Evolutionary conservation across 192 early-diverging fungal genomes (phyloP).

Genomic region (Umbelopsis sp.): DNA sequence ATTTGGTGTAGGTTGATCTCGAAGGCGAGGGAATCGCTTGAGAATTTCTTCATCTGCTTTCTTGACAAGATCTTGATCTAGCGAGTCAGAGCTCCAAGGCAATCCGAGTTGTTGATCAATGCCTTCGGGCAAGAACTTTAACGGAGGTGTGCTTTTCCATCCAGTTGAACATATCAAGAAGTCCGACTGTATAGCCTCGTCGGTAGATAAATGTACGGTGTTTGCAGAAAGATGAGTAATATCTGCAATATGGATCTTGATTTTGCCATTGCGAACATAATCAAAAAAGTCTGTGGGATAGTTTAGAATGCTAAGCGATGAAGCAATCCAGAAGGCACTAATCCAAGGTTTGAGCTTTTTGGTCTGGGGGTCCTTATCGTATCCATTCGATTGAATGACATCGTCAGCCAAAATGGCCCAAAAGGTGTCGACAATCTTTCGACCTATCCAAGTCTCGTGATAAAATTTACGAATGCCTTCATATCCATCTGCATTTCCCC

Average conservation of each 20-base stretch:
- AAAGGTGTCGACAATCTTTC: constrained; percentile 11
- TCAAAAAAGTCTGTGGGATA: constrained; percentile 19
- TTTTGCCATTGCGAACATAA: constrained; percentile 1
- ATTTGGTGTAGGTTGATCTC: constrained; percentile 1
- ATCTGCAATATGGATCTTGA: constrained; percentile 3
- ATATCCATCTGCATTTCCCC: constrained; percentile 12
- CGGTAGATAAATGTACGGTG: constrained; percentile 7
- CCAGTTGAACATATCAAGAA: constrained; percentile 16
- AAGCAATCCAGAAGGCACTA: neutral
- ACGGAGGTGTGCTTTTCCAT: neutral
- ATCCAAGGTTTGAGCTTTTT: constrained; percentile 5
- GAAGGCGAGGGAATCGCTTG: constrained; percentile 2
- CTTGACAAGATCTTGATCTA: neutral
- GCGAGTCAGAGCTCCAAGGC: neutral
- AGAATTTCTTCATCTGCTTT: constrained; percentile 7
- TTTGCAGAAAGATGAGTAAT: neutral
- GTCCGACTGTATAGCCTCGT: neutral
- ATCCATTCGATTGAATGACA: constrained; percentile 1
- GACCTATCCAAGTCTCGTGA: constrained; percentile 6
- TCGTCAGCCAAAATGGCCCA: constrained; percentile 1
- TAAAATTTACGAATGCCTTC: neutral
- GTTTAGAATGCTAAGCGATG: constrained; percentile 12
- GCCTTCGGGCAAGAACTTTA: constrained; percentile 16
- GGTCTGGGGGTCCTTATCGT: constrained; percentile 1
- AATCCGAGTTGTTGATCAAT: neutral